A percentile compares a stretch with the other conserved stretches of the same genome.
These are phyloP conservation scores for Rhizopogon vinicolor DNA, from an alignment of 768 basidiomycete species.

Conservation along the genomic window DNA sequence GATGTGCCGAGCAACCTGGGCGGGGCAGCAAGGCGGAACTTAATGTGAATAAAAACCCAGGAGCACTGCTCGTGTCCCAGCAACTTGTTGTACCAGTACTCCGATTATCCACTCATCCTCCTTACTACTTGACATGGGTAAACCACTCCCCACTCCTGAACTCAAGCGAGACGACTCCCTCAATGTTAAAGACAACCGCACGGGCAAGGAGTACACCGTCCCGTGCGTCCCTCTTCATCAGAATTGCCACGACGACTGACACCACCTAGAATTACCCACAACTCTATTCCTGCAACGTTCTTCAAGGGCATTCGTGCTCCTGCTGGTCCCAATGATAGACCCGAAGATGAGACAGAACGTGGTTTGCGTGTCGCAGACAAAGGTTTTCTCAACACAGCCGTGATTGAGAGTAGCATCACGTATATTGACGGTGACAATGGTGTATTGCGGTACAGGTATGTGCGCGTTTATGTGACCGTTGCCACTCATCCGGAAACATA, in stretches of 20 bases:
- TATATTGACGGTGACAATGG: slow-evolving; percentile 90
- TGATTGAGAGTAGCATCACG: slow-evolving; percentile 76
- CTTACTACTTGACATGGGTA: slow-evolving; percentile 16
- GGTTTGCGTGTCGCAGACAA: slow-evolving; percentile 77
- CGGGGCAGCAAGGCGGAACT: too few relatives aligned
- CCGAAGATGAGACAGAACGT: slow-evolving; percentile 80
- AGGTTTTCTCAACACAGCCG: slow-evolving; percentile 82
- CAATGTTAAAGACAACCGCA: slow-evolving; percentile 79
- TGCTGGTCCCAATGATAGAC: slow-evolving; percentile 51
- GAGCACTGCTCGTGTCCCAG: background rate
- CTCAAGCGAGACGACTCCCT: slow-evolving; percentile 31
- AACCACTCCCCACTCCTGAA: slow-evolving; percentile 16
- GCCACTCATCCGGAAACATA: slow-evolving; percentile 1
- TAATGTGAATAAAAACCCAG: too few relatives aligned
- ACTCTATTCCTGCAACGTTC: slow-evolving; percentile 72
- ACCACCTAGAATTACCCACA: slow-evolving; percentile 63
- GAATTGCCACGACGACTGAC: background rate
- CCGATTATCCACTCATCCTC: too few relatives aligned
- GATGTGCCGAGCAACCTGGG: too few relatives aligned
- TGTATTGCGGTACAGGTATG: slow-evolving; percentile 72
- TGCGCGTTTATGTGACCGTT: background rate
- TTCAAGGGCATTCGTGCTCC: slow-evolving; percentile 76
- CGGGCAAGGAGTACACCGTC: slow-evolving; percentile 69
- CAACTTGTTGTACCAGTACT: background rate
- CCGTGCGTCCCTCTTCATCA: slow-evolving; percentile 47